Evolutionary conservation across 208 protist genomes (phyloP), one percentile per base, ranked within the genome.

Genomic region (Blechomonas ayalai): DNA sequence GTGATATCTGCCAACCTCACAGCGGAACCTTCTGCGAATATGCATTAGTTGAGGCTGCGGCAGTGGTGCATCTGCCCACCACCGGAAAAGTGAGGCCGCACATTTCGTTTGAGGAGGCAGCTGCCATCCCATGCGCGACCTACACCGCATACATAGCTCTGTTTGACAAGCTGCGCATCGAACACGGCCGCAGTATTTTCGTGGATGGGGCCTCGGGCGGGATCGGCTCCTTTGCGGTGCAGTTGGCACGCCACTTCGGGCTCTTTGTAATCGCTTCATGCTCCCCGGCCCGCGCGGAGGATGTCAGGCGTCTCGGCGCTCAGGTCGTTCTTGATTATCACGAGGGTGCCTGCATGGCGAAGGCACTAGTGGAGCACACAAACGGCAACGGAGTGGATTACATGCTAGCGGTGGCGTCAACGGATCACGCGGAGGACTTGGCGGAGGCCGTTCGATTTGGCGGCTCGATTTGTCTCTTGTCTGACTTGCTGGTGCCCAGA

Each of bases 21-120:
- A 62, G 69, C 22, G 78, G 78, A 5, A 64, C 78, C n/a, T 62
- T 82, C 37, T 75, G 72, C 58, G 73, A 87, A 41, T 87, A 81
- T 46, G 71, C 74, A 6, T 25, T 83, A 28, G 58, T 77, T 13
- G 46, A 73, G 35, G 62, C 57, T 15, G 63, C 70, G n/a, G 61
- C 54, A 1, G 44, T 79, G 23, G 43, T 62, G 9, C 56, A 53
- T n/a, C 76, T 87, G 36, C 67, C 73, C 13, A 20, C 19, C 45
- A 29, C n/a, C n/a, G n/a, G n/a, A n/a, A n/a, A n/a, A n/a, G n/a
- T n/a, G n/a, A n/a, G n/a, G n/a, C n/a, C n/a, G n/a, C n/a, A n/a
- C n/a, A n/a, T n/a, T n/a, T 44, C 36, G 24, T 76, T 76, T 52
- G 28, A 52, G 10, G 45, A 56, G 31, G 67, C 72, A 8, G 62